Evolutionary conservation across 1,284 basidiomycete genomes (phyloP), one percentile per base, ranked within the genome.

Genomic region (Chalciporus sp.): DNA sequence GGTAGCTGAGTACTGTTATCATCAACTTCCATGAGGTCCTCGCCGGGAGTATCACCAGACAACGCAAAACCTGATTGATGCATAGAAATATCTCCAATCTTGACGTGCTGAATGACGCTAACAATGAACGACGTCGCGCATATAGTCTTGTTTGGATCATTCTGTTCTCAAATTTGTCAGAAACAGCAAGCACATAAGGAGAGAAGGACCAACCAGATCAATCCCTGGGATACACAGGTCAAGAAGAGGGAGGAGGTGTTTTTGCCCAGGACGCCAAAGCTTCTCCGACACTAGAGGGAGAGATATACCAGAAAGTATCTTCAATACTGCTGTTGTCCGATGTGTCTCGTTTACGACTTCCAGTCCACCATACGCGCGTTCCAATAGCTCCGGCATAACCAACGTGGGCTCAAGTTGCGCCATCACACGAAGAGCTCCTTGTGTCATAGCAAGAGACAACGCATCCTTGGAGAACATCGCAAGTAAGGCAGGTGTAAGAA

Each of bases 341-440:
- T 96, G 93, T 0, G 95, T 97, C 76, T 98, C 95, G 61, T 95
- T 94, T n/a, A 97, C 83, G 16, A 88, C 88, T 70, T 98, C 95
- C 14, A 99, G 77, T 0, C 95, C 95, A 44, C 89, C 84, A 60
- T 95, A 95, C 5, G 94, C 92, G 28, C 95, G 85, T 65, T 98
- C 95, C 39, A 99, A 79, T 8, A 99, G 79, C 33, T 95, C 89
- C 0, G 96, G 95, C 84, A 99, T 90, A 61, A 99, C 83, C 41
- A 98, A 75, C 23, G 83, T 80, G 0, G 96, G 94, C 65, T 97
- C 94, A 5, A 99, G 80, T 52, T 91, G 76, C 1, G 90, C 85
- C 75, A 95, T 77, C 26, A 80, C 79, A 56, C 89, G 87, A 46
- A 94, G 74, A 14, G 89, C 79, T 20, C 81, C 80, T 66, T 92